Base-by-base conservation (phyloP, 305 asterid genomes). In the Solanum hybrid region DNA sequence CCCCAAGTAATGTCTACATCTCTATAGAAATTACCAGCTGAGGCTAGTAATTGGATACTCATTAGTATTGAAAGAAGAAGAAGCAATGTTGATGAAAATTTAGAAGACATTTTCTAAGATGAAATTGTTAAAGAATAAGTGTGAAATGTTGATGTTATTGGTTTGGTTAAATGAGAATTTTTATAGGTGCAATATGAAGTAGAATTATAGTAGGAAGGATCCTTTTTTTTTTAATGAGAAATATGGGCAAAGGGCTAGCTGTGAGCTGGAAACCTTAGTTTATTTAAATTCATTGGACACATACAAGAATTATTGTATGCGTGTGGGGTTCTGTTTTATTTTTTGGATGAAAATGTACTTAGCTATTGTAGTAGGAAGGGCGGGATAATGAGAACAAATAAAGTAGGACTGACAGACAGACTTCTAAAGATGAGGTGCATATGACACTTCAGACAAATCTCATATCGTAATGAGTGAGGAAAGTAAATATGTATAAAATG, bases 1-100 rank as follows among this genome's bases (percentile, higher is more conserved):
- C 96, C 96, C 92, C 92, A 93, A 4, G 89, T 91, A 22, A 93
- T 46, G 1, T 89, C 91, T 2, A 72, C 91, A 36, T 94, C 94
- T 88, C 37, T 79, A 20, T 89, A 40, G 91, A 94, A 94, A 66
- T 93, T 91, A 20, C 88, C 94, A n/a, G 91, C 88, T 14, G 91
- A 84, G 72, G 86, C 85, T 73, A 79, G 85, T 42, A 42, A 80
- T 7, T 80, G 37, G 27, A 42, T 27, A 17, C 38, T 16, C 87
- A 42, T 14, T 27, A 42, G 27, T 16, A 42, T 82, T 24, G 71
- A 82, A 42, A 82, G 1, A 27, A 80, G 66, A 82, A 82, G 36
- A 46, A 82, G 40, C 37, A 81, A 27, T 3, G 40, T 9, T 29
- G 87, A 17, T 46, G 87, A 29, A 16, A 82, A 27, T 16, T 29